A percentile compares a stretch with the other conserved stretches of the same genome.
Evolutionary conservation across 139 green algal species (phyloP).

Genomic region (Astrephomene gubernaculifera): DNA sequence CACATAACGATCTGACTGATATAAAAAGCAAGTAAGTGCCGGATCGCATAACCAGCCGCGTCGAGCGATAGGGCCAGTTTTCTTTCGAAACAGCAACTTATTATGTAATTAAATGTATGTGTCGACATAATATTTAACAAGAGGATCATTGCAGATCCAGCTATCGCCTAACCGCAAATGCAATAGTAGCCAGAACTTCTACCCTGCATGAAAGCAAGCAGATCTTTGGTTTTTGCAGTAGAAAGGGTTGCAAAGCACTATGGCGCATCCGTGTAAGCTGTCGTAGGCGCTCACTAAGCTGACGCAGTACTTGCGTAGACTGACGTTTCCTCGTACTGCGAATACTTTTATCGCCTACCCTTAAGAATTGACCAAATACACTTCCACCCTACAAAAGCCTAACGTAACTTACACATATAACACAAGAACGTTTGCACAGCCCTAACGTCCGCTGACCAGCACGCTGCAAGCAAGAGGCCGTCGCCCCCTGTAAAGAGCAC

Average conservation of each 20-base stretch:
- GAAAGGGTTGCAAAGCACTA: too few relatives aligned
- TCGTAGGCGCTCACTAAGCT: neutral
- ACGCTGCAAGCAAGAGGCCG: neutral
- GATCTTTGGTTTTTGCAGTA: neutral
- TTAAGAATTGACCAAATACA: neutral
- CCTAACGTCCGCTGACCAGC: too few relatives aligned
- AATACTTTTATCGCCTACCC: neutral
- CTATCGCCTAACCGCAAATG: neutral
- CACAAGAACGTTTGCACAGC: neutral
- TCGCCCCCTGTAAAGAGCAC: neutral
- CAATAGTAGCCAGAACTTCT: too few relatives aligned
- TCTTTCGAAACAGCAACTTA: too few relatives aligned
- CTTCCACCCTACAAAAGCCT: neutral
- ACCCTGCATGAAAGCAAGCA: too few relatives aligned
- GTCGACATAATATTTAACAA: too few relatives aligned
- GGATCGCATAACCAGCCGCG: too few relatives aligned
- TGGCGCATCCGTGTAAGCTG: too few relatives aligned
- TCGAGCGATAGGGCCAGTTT: too few relatives aligned
- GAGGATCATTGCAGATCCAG: too few relatives aligned
- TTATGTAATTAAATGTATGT: neutral
- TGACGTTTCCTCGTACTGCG: neutral
- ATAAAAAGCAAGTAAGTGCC: too few relatives aligned
- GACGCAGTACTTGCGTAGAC: conserved; percentile 10
- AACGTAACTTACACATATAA: neutral
- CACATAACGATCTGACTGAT: too few relatives aligned